Percentiles rank a stretch among this genome's conserved stretches.
phyloP scores from a whole-genome alignment of 1,284 basidiomycete species.

The Trichosporon ovoides region DNA sequence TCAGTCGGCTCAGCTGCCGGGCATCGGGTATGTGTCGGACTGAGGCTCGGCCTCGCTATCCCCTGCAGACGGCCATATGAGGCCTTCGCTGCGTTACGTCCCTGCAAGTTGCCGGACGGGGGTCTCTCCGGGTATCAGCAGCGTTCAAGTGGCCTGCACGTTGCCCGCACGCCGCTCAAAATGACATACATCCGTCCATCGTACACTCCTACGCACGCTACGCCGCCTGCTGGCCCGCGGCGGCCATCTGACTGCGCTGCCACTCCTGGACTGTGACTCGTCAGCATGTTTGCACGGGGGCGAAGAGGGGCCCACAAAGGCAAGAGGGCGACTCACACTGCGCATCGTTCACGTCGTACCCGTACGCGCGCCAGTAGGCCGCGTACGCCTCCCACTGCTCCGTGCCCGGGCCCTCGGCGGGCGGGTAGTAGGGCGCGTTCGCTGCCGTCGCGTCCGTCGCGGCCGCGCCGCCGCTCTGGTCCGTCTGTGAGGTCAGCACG shows the following conservation, averaged over 20 bases:
- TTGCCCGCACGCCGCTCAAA: too few species aligned
- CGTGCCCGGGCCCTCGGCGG: constrained; percentile 41
- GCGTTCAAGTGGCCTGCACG: too few species aligned
- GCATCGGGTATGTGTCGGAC: too few species aligned
- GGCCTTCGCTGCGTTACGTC: too few species aligned
- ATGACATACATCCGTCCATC: too few species aligned
- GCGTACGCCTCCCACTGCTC: constrained; percentile 49
- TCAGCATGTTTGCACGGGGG: neutral
- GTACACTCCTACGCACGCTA: too few species aligned
- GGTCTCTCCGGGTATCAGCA: too few species aligned
- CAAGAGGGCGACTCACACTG: constrained; percentile 37
- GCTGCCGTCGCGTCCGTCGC: constrained; percentile 13
- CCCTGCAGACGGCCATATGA: too few species aligned
- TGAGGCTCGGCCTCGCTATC: too few species aligned
- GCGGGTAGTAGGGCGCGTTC: constrained; percentile 49
- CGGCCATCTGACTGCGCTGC: constrained; percentile 38
- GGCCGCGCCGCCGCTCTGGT: constrained; percentile 36
- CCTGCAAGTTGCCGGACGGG: too few species aligned
- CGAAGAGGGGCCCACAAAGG: neutral
- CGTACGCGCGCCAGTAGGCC: constrained; percentile 64
- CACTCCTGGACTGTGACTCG: constrained; percentile 41
- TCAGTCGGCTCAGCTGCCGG: too few species aligned
- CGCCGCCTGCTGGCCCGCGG: constrained; percentile 2
- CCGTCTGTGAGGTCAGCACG: constrained; percentile 53
- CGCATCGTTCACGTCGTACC: constrained; percentile 72